phyloP scores from a whole-genome alignment of 2,329 filamentous ascomycete genomes.

The Epichloe bromicola region DNA sequence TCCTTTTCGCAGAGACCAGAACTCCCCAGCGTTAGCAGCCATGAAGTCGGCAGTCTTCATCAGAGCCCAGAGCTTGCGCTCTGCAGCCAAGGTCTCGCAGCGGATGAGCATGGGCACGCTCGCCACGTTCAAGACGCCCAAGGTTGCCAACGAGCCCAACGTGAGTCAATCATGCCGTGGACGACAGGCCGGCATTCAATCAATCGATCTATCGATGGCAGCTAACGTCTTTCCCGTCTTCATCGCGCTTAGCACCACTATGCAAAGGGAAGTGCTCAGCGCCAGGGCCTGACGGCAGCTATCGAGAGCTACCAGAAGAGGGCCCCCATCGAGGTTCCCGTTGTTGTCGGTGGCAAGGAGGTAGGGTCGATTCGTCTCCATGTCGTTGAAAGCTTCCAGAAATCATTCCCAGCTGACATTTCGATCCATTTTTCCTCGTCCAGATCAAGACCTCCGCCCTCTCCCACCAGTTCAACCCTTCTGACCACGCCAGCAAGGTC shows the following conservation, averaged over 20 bases:
- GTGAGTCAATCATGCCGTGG: constrained; percentile 37
- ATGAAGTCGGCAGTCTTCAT: constrained; percentile 24
- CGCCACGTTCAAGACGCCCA: constrained; percentile 77
- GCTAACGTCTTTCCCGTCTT: not conserved
- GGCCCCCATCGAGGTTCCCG: constrained; percentile 63
- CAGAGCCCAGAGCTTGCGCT: constrained; percentile 20
- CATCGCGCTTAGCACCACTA: constrained; percentile 61
- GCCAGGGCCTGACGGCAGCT: constrained; percentile 62
- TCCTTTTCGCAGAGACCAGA: not conserved
- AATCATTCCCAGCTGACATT: not conserved
- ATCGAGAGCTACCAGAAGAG: constrained; percentile 56
- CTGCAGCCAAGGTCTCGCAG: constrained; percentile 16
- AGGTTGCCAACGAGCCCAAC: constrained; percentile 88
- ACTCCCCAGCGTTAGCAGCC: not conserved
- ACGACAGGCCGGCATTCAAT: not conserved
- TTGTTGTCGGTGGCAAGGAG: constrained; percentile 73
- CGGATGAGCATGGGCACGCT: constrained; percentile 40
- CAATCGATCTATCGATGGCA: not conserved
- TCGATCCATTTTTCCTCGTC: not conserved
- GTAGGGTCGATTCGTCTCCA: constrained; percentile 29
- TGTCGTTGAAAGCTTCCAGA: not conserved
- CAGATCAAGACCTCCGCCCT: constrained; percentile 55
- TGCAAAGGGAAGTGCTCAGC: constrained; percentile 66
- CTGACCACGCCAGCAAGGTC: constrained; percentile 61
- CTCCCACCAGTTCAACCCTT: constrained; percentile 67